Base-by-base conservation (phyloP, 1,139 yeast genomes). In the Hansenula lynferdii region DNA sequence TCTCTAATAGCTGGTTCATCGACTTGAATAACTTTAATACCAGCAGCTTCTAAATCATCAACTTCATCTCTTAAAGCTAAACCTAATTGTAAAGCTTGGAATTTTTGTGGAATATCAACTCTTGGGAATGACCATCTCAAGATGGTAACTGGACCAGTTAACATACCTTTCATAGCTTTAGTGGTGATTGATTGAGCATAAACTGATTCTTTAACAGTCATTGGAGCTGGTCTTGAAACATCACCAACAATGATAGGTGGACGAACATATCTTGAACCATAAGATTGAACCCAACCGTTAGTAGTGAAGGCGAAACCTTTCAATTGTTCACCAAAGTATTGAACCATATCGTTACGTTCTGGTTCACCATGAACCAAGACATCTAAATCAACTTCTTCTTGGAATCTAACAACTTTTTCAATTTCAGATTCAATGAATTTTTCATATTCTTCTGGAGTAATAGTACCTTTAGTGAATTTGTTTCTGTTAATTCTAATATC, bases 61-160 rank as follows among this genome's bases (percentile, higher is more conserved):
- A 92, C 98, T 78, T 92, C 98, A 62, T 92, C 98, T 77, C 98
- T 87, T 65, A 92, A 80, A 58, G 97, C 97, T 62, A 92, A 77
- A 65, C 96, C 95, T 67, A 92, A 85, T 80, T 92, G 98, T 68
- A 86, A 79, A 59, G 97, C 90, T 78, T 92, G 98, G 54, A 81
- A 77, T 77, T 86, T 80, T 74, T 86, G 94, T 53, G 96, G 77
- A 57, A 92, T 85, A 62, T 92, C 98, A 66, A 90, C 94, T 83
- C 98, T 87, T 75, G 98, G 98, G 97, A 92, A 92, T 60, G 98
- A 92, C 98, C 98, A 92, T 83, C 98, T 87, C 69, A 92, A 83
- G 72, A 95, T 87, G 62, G 98, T 92, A 60, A 92, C 95, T 67
- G 98, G 98, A 74, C 98, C 98, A 66, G 98, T 90, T 69, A 92